Evolutionary conservation across 345 rosid species (phyloP), one percentile per base, ranked within the genome.

Genomic region (Eutrema yunnanense): DNA sequence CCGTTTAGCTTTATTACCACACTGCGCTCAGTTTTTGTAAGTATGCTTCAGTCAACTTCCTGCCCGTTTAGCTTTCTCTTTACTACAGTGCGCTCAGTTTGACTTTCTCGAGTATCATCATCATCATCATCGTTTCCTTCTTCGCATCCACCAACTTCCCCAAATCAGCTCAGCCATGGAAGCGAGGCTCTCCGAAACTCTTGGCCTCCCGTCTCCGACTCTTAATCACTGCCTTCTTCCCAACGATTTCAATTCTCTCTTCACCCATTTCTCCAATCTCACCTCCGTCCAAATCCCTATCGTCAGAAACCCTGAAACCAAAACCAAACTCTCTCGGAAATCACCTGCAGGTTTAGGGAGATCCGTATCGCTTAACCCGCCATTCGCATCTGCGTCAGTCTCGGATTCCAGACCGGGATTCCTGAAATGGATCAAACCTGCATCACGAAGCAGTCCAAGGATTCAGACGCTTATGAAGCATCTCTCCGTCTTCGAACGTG

Each of bases 401-500:
- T 78, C 86, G 48, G 59, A 65, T 34, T 46, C 80, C 48, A n/a
- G 62, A 57, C 54, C 82, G 14, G 56, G 64, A 52, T 71, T 79
- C 60, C 42, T 74, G 11, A 82, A 75, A 70, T 85, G 86, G 86
- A 38, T 81, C 73, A 75, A 76, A 79, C 87, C 91, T 53, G 36
- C 86, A 10, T 69, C 89, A 4, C 73, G 59, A 46, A 82, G 55
- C 84, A 78, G 67, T 78, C 86, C 89, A 54, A 71, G 41, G 26
- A 77, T 77, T 33, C 83, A 77, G 29, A 49, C 84, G 73, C 62
- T 93, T 2, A 75, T 87, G 83, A 87, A 86, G 78, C 83, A 75
- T 73, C 86, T 90, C 64, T 83, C 97, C 2, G 86, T 89, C 56
- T 69, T 79, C 54, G 98, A 90, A 80, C 85, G 92, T 10, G 97